Conservation (phyloP, 2,329 filamentous ascomycete species). For the Macrophomina pseudophaseolina region DNA sequence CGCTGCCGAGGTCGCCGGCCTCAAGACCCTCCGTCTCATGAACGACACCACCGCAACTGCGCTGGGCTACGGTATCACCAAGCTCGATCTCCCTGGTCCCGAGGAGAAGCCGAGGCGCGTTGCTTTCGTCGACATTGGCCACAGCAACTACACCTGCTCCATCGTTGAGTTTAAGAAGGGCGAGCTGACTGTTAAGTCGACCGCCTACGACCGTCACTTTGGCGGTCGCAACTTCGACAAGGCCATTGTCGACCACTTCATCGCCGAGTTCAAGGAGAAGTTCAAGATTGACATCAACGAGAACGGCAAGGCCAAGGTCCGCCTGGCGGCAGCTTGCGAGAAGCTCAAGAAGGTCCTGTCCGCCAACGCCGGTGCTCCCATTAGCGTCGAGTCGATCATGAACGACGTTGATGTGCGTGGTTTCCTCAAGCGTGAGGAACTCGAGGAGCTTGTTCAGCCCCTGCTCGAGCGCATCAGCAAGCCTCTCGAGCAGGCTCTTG, state of each 20-base stretch:
- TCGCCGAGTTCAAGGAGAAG: slow-evolving; percentile 94
- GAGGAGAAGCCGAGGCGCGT: slow-evolving; percentile 94
- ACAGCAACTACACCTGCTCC: slow-evolving; percentile 94
- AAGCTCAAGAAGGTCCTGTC: slow-evolving; percentile 99
- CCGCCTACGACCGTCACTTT: slow-evolving; percentile 92
- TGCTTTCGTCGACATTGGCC: slow-evolving; percentile 90
- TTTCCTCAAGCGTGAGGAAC: slow-evolving; percentile 91
- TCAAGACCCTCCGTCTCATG: slow-evolving; percentile 92
- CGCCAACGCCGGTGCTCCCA: slow-evolving; percentile 86
- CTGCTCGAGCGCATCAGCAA: slow-evolving; percentile 73
- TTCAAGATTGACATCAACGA: slow-evolving; percentile 95
- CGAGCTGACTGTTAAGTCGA: slow-evolving; percentile 91
- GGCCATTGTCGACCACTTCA: slow-evolving; percentile 91
- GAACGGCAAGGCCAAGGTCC: slow-evolving; percentile 87
- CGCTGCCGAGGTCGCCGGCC: slow-evolving; percentile 88
- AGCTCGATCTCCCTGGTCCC: slow-evolving; percentile 83
- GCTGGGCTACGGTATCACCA: slow-evolving; percentile 96
- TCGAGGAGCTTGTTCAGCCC: slow-evolving; percentile 88
- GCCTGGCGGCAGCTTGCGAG: slow-evolving; percentile 87
- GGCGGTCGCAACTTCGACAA: slow-evolving; percentile 98
- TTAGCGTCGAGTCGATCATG: slow-evolving; percentile 99
- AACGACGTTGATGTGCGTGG: slow-evolving; percentile 91
- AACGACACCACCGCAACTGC: slow-evolving; percentile 98
- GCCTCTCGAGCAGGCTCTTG: slow-evolving; percentile 87
- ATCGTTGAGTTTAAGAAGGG: slow-evolving; percentile 98